Evolutionary conservation across 2,329 filamentous ascomycete species (phyloP), one percentile per base, ranked within the genome.

Genomic region (Aphanocladium album): DNA sequence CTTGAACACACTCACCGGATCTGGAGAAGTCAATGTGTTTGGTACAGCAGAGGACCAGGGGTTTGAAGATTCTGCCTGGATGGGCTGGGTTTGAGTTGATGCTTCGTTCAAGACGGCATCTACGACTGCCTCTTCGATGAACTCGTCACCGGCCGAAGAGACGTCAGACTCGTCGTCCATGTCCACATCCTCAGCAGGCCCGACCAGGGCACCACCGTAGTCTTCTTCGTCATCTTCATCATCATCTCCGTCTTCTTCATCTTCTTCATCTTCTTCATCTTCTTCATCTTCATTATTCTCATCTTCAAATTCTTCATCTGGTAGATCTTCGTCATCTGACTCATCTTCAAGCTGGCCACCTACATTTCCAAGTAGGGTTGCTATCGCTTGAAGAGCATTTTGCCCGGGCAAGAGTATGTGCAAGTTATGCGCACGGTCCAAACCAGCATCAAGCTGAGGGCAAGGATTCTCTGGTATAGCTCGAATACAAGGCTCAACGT

Each of bases 381-480:
- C 51, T 23, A 56, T 50, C 14, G 58, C 51, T n/a, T 55, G 51
- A 56, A 56, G 35, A 12, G 57, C 57, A 49, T 49, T 33, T 12
- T 54, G 50, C 7, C 57, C 57, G 4, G 30, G 57, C 3, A 49
- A 27, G 16, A 55, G 16, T 11, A 55, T 17, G 5, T 45, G 30
- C 6, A 55, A 21, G 16, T 60, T 25, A 3, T 37, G 50, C 9
- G 35, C 33, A 3, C 51, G 41, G 21, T 55, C 51, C 3, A 50
- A 23, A 7, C 30, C 33, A 17, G 43, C 23, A 17, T 49, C 23
- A 30, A 46, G 5, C 23, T 46, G 53, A 17, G 61, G 62, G 51
- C 71, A 70, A 3, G 73, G 72, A 47, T 75, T 74, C 12, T 72
- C 68, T 11, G 57, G 51, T 19, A 58, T 50, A 11, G 56, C 45